These are phyloP conservation scores for Bryoglossum gracile DNA, from an alignment of 495 filamentous ascomycete genomes.

Conservation along the genomic window DNA sequence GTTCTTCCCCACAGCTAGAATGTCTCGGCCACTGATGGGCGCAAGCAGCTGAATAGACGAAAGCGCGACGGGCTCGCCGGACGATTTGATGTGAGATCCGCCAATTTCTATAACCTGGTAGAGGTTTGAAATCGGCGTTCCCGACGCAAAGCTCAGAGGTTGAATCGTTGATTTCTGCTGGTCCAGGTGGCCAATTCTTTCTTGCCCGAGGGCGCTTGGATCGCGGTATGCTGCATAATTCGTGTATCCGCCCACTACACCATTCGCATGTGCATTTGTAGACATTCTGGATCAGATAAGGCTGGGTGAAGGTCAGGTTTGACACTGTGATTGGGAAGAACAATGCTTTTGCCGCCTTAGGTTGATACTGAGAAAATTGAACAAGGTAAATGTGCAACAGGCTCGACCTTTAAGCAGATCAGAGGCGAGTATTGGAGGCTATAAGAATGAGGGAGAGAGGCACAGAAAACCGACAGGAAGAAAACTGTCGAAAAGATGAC, in stretches of 20 bases:
- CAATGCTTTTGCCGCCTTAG: too few relatives aligned
- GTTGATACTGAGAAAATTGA: too few relatives aligned
- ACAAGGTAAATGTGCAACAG: too few relatives aligned
- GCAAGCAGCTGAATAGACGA: slow-evolving; percentile 37
- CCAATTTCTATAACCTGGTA: slow-evolving; percentile 44
- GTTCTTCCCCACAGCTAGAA: slow-evolving; percentile 49
- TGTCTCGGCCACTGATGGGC: slow-evolving; percentile 43
- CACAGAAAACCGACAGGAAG: too few relatives aligned
- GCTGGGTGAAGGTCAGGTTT: neutral
- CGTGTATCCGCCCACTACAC: slow-evolving; percentile 16
- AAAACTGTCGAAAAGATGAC: too few relatives aligned
- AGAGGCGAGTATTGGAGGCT: too few relatives aligned
- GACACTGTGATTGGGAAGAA: neutral
- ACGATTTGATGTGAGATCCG: slow-evolving; percentile 26
- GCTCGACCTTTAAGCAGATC: too few relatives aligned
- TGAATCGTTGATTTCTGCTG: slow-evolving; percentile 32
- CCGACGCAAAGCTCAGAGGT: slow-evolving; percentile 41
- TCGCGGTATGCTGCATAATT: slow-evolving; percentile 32
- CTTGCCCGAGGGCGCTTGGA: slow-evolving; percentile 19
- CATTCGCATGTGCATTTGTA: slow-evolving; percentile 4
- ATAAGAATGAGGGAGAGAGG: too few relatives aligned
- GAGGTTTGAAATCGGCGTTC: slow-evolving; percentile 38
- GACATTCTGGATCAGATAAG: slow-evolving; percentile 1
- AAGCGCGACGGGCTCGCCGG: slow-evolving; percentile 31
- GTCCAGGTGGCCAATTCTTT: slow-evolving; percentile 43